A percentile compares a stretch with the other conserved stretches of the same genome.
These are phyloP conservation scores for Trametes sp. DNA, from an alignment of 1,284 basidiomycete genomes.

Conservation along the genomic window DNA sequence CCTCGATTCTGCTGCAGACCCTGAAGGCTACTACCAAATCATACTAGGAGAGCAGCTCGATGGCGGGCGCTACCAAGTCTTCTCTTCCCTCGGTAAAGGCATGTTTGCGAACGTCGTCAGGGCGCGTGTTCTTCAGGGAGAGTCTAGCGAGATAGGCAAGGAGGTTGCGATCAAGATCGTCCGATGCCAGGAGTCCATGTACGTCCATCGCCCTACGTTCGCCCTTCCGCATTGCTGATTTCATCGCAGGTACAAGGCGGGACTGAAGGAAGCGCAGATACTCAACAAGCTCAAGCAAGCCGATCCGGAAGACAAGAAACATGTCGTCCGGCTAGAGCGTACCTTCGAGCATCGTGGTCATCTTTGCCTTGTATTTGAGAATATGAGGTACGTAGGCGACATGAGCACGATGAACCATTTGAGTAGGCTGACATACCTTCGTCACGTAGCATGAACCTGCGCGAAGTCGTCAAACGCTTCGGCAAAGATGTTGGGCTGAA, in stretches of 20 bases:
- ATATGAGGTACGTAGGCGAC: slow-evolving; percentile 79
- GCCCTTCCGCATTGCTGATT: neutral
- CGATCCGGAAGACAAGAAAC: slow-evolving; percentile 97
- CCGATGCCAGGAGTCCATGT: slow-evolving; percentile 97
- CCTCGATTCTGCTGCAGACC: slow-evolving; percentile 80
- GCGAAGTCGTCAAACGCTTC: slow-evolving; percentile 98
- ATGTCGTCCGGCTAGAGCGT: slow-evolving; percentile 89
- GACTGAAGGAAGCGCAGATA: slow-evolving; percentile 91
- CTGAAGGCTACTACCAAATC: slow-evolving; percentile 95
- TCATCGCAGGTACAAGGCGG: slow-evolving; percentile 86
- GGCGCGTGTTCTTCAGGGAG: slow-evolving; percentile 83
- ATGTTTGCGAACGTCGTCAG: slow-evolving; percentile 99
- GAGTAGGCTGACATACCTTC: slow-evolving; percentile 13
- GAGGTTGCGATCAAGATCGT: slow-evolving; percentile 99
- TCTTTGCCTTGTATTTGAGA: slow-evolving; percentile 96
- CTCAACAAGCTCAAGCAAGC: slow-evolving; percentile 86
- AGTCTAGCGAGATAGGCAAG: slow-evolving; percentile 66
- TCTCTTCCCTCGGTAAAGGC: slow-evolving; percentile 93
- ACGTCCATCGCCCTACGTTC: neutral
- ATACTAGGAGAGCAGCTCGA: slow-evolving; percentile 97
- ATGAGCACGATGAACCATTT: neutral
- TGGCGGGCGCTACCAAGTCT: slow-evolving; percentile 92
- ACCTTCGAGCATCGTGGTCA: slow-evolving; percentile 98
- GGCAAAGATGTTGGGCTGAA: slow-evolving; percentile 98
- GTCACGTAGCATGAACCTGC: slow-evolving; percentile 88